phyloP scores from a whole-genome alignment of 2,329 filamentous ascomycete species.

The Thermoascus crustaceus region DNA sequence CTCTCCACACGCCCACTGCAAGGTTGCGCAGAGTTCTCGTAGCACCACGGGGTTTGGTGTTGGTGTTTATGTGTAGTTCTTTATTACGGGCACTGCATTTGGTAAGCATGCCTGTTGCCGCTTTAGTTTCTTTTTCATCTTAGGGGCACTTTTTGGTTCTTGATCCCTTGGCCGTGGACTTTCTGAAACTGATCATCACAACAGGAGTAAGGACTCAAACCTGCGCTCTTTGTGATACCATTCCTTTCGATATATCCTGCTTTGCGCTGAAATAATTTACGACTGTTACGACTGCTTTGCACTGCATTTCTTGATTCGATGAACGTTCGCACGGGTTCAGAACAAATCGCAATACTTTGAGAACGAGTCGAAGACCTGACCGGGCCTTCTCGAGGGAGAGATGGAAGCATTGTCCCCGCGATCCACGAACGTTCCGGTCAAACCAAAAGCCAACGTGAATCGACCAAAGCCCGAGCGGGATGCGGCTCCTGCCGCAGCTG shows the following conservation, averaged over 20 bases:
- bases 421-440: conserved; percentile 40
- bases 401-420: conserved; percentile 44
- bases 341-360: conserved; percentile 14
- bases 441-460: conserved; percentile 33
- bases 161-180: too few species aligned
- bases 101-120: not conserved
- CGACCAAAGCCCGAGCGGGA: conserved; percentile 32
- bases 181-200: too few species aligned
- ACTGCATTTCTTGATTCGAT: conserved; percentile 1
- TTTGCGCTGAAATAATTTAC: conserved; percentile 12
- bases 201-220: too few species aligned
- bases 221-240: conserved; percentile 10
- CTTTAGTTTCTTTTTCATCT: conserved; percentile 2
- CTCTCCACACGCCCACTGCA: not conserved
- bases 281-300: conserved; percentile 13
- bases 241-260: conserved; percentile 11
- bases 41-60: not conserved
- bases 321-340: conserved; percentile 3
- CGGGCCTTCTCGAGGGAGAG: conserved; percentile 10
- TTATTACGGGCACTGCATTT: not conserved
- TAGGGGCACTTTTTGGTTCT: too few species aligned
- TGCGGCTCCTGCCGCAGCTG: conserved; percentile 17
- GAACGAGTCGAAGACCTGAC: conserved; percentile 15
- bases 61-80: not conserved
- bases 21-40: not conserved